These are phyloP conservation scores for Chloromonas sp. DNA, from an alignment of 163 green algal genomes.

Conservation along the genomic window DNA sequence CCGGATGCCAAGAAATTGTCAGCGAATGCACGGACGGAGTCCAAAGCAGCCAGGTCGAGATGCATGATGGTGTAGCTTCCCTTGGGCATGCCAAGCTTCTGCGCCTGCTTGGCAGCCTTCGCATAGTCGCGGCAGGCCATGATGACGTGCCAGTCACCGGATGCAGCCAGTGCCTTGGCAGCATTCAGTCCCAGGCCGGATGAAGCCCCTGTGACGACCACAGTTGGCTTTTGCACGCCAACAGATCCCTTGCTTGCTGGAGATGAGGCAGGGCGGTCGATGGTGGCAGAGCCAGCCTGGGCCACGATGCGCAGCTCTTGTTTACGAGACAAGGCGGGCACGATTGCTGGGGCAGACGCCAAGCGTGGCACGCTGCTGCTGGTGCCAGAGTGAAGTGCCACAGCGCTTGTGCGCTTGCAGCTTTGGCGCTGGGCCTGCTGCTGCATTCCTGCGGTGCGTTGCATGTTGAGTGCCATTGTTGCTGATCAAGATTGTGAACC, in stretches of 20 bases:
- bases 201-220: slow-evolving; percentile 85
- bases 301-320: not conserved
- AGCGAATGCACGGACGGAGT: slow-evolving; percentile 77
- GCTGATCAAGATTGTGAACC: no score
- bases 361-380: no score
- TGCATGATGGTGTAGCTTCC: slow-evolving; percentile 77
- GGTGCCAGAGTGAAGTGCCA: no score
- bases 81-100: slow-evolving; percentile 12
- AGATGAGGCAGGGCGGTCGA: not conserved
- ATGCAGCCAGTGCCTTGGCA: slow-evolving; percentile 28
- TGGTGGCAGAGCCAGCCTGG: not conserved
- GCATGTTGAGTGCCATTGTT: no score
- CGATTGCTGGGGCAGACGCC: no score
- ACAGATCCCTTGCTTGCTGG: not conserved
- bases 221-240: slow-evolving; percentile 48
- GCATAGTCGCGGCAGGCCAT: slow-evolving; percentile 53
- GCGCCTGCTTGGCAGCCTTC: slow-evolving; percentile 35
- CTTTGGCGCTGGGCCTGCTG: no score
- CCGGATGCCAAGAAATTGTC: slow-evolving; percentile 53
- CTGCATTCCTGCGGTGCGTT: no score
- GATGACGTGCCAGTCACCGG: slow-evolving; percentile 51
- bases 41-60: slow-evolving; percentile 79
- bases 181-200: slow-evolving; percentile 81
- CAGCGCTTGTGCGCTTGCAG: no score
- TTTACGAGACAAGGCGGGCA: no score